Percentiles rank a stretch among this genome's conserved stretches.
Evolutionary conservation across 192 early-diverging fungal genomes (phyloP).

Genomic region (Jimgerdemannia lactiflua): DNA sequence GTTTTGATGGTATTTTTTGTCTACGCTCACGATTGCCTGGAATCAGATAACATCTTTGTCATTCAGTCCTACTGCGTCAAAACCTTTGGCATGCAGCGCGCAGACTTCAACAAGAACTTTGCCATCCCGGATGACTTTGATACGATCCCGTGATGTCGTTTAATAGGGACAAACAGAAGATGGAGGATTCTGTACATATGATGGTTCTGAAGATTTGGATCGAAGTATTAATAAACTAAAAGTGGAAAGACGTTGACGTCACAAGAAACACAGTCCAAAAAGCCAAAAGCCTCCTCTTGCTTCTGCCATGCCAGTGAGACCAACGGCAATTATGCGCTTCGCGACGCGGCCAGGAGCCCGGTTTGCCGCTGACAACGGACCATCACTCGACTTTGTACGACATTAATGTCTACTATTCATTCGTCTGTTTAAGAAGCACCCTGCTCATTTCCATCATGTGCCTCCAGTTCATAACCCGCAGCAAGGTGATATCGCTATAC

Average conservation of each 20-base stretch:
- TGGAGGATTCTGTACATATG: no score
- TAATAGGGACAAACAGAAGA: background rate
- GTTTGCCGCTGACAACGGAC: background rate
- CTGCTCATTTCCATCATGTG: background rate
- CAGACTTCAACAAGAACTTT: constrained; percentile 64
- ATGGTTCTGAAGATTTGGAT: no score
- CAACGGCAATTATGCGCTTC: background rate
- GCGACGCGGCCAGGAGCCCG: background rate
- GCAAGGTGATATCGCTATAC: constrained; percentile 30
- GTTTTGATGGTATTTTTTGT: no score
- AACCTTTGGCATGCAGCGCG: constrained; percentile 62
- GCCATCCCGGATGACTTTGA: constrained; percentile 75
- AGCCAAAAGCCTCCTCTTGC: no score
- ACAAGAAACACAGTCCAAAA: no score
- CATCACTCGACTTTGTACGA: background rate
- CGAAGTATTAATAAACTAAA: no score
- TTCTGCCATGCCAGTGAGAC: background rate
- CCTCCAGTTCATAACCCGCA: constrained; percentile 21
- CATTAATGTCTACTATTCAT: no score
- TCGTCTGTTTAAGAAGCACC: no score
- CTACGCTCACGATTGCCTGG: background rate
- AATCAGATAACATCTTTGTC: constrained; percentile 75
- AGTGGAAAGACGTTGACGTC: no score
- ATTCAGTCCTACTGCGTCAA: constrained; percentile 74
- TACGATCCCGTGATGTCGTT: constrained; percentile 38